Evolutionary conservation across 257 asterid genomes (phyloP).

Genomic region (Buddleja alternifolia): DNA sequence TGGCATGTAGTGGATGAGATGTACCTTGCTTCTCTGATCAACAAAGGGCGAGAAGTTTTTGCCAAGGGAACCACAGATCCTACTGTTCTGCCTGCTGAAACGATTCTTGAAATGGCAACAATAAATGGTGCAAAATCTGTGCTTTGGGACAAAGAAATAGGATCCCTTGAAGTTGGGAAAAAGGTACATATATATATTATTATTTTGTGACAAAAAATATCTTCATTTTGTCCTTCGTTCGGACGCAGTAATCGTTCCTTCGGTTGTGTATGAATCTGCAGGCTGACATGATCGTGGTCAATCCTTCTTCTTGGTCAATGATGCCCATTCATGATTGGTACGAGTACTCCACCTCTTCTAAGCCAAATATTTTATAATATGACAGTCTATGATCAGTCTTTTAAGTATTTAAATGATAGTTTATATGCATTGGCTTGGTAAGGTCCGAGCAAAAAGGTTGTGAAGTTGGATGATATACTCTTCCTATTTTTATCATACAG

Average conservation of each 20-base stretch:
- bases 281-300: constrained; percentile 76
- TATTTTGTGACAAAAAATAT: neutral
- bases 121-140: constrained; percentile 71
- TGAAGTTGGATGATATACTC: neutral
- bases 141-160: constrained; percentile 80
- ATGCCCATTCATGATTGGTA: constrained; percentile 77
- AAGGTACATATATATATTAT: too few species aligned
- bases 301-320: constrained; percentile 79
- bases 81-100: constrained; percentile 76
- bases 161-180: constrained; percentile 80
- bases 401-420: too few species aligned
- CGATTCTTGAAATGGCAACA: constrained; percentile 75
- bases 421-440: neutral
- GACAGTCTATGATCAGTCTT: too few species aligned
- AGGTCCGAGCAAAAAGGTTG: neutral
- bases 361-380: neutral
- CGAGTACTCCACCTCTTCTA: constrained; percentile 15
- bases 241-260: too few species aligned
- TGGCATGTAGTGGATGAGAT: constrained; percentile 72
- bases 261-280: constrained; percentile 26
- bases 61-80: constrained; percentile 64
- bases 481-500: neutral
- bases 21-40: constrained; percentile 86
- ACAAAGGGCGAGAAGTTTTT: constrained; percentile 78
- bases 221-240: neutral